phyloP scores from a whole-genome alignment of 768 basidiomycete genomes.

The Panus rudis region DNA sequence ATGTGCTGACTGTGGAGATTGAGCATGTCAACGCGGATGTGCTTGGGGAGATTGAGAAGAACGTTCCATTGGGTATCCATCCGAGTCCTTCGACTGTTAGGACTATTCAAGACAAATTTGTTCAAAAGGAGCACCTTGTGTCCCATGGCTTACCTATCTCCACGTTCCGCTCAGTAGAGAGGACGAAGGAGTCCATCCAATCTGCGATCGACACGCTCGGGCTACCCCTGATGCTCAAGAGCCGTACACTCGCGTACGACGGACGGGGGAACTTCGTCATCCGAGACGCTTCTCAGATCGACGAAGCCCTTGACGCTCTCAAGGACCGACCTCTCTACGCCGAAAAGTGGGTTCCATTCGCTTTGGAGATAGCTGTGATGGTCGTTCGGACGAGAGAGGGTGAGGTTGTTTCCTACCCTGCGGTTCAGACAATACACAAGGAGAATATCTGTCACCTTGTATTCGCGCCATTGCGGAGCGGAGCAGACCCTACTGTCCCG shows the following conservation, averaged over 20 bases:
- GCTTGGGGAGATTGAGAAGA: constrained; percentile 52
- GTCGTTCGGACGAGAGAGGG: constrained; percentile 78
- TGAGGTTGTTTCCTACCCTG: constrained; percentile 77
- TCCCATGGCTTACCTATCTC: constrained; percentile 45
- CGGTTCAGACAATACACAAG: constrained; percentile 92
- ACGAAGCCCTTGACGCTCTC: constrained; percentile 50
- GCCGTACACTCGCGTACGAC: constrained; percentile 91
- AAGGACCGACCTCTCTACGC: constrained; percentile 78
- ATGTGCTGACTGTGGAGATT: constrained; percentile 91
- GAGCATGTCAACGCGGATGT: constrained; percentile 87
- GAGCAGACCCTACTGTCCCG: constrained; percentile 46
- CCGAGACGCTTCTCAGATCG: constrained; percentile 41
- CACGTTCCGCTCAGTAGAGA: constrained; percentile 55
- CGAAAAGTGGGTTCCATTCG: constrained; percentile 88
- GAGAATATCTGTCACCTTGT: constrained; percentile 92
- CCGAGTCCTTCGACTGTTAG: constrained; percentile 79
- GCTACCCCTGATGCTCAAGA: constrained; percentile 92
- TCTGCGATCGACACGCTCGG: constrained; percentile 56
- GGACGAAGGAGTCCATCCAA: constrained; percentile 42
- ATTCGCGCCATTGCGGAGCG: constrained; percentile 75
- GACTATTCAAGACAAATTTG: constrained; percentile 74
- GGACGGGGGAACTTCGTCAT: constrained; percentile 89
- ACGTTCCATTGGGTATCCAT: constrained; percentile 36
- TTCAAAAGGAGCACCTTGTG: constrained; percentile 54
- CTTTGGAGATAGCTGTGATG: constrained; percentile 92